Evolutionary conservation across 208 protist species (phyloP).

Genomic region (Wallacemonas collosoma): DNA sequence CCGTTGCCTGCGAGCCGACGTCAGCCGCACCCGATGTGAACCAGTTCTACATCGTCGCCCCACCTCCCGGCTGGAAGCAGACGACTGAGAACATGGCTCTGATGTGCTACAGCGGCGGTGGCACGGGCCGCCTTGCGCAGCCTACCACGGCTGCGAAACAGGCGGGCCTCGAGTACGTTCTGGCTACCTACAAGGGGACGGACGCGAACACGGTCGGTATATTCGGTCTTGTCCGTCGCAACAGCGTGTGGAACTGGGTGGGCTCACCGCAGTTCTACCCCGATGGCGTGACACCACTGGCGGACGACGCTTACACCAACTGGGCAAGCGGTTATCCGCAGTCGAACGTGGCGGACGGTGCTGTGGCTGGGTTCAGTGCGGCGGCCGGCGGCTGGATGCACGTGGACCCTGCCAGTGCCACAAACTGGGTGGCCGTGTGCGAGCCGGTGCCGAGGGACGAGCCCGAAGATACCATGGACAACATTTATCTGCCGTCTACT

Average conservation of each 20-base stretch:
- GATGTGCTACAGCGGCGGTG: background rate
- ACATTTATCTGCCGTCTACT: background rate
- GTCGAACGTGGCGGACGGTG: background rate
- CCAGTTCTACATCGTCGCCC: background rate
- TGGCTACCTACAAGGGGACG: background rate
- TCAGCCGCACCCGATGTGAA: background rate
- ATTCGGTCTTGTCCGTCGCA: background rate
- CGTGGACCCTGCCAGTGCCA: background rate
- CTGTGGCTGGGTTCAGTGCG: constrained; percentile 21
- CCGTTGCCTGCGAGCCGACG: background rate
- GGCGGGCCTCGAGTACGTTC: background rate
- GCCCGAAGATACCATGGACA: background rate
- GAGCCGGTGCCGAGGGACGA: background rate
- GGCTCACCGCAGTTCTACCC: background rate
- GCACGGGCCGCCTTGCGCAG: background rate
- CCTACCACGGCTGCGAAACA: background rate
- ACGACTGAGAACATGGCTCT: constrained; percentile 1
- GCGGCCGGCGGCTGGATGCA: constrained; percentile 4
- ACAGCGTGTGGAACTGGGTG: constrained; percentile 5
- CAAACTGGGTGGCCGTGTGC: constrained; percentile 13
- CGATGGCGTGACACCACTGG: background rate
- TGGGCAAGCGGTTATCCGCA: background rate
- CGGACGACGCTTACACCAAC: background rate
- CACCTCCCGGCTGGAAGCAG: background rate
- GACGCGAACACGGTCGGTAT: background rate